Evolutionary conservation across 163 green algal species (phyloP).

Genomic region (Prototheca stagnorum): DNA sequence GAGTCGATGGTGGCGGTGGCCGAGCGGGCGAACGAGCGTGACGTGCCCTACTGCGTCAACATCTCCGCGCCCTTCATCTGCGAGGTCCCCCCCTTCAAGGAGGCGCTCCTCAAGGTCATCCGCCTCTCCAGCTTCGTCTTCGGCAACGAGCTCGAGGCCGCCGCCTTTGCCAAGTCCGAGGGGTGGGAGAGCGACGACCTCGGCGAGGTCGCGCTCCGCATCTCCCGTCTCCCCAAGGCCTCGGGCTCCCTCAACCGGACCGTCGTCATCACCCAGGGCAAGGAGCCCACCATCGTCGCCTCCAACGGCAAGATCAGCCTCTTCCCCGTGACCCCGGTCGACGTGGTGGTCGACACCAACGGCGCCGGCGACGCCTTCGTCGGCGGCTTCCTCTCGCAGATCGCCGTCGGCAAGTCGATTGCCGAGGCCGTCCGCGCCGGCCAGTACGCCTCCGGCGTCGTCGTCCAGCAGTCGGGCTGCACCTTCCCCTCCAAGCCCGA

Average conservation of each 20-base stretch:
- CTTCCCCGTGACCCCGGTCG: slow-evolving; percentile 43
- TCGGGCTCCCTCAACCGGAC: slow-evolving; percentile 50
- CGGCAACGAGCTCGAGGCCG: slow-evolving; percentile 92
- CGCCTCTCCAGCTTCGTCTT: slow-evolving; percentile 93
- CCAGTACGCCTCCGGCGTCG: slow-evolving; percentile 80
- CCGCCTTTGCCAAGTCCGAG: slow-evolving; percentile 76
- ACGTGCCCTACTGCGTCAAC: slow-evolving; percentile 85
- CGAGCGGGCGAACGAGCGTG: slow-evolving; percentile 63
- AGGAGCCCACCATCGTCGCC: slow-evolving; percentile 75
- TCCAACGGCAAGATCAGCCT: slow-evolving; percentile 28
- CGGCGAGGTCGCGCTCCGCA: slow-evolving; percentile 72
- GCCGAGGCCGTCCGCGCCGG: slow-evolving; percentile 68
- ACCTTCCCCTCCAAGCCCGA: slow-evolving; percentile 53
- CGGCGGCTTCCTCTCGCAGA: slow-evolving; percentile 93
- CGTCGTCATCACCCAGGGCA: slow-evolving; percentile 95
- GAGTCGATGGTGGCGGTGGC: slow-evolving; percentile 76
- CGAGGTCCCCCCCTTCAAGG: slow-evolving; percentile 93
- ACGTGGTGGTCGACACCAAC: slow-evolving; percentile 97
- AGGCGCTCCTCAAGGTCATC: slow-evolving; percentile 61
- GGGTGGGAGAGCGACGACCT: slow-evolving; percentile 76
- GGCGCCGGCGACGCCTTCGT: slow-evolving; percentile 92
- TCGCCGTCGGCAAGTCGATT: slow-evolving; percentile 70
- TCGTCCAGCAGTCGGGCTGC: slow-evolving; percentile 80
- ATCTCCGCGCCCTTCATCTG: slow-evolving; percentile 92
- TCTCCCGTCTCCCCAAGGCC: slow-evolving; percentile 64